These are phyloP conservation scores for Cytospora schulzeri DNA, from an alignment of 2,329 filamentous ascomycete genomes.

Conservation along the genomic window DNA sequence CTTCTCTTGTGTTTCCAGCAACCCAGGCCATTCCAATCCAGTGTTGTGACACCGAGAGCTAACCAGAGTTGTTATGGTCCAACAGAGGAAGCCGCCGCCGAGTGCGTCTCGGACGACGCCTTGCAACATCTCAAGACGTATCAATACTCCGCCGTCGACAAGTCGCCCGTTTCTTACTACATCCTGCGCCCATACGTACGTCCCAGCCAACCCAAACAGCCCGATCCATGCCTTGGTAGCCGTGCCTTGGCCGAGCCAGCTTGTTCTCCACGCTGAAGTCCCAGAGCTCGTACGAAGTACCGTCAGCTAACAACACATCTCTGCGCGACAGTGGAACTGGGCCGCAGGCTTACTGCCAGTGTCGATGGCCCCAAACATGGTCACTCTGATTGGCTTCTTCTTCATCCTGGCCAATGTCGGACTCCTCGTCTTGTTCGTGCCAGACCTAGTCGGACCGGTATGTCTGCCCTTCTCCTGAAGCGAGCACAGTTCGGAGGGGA, in stretches of 20 bases:
- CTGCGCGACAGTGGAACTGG: slow-evolving; percentile 80
- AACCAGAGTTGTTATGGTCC: neutral
- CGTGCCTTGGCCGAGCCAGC: slow-evolving; percentile 20
- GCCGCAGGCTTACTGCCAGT: slow-evolving; percentile 88
- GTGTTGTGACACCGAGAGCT: slow-evolving; percentile 5
- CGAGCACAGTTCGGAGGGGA: slow-evolving; percentile 6
- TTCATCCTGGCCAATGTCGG: slow-evolving; percentile 87
- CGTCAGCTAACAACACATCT: slow-evolving; percentile 26
- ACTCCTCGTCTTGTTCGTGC: slow-evolving; percentile 75
- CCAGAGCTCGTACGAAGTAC: slow-evolving; percentile 10
- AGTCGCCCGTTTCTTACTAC: slow-evolving; percentile 90
- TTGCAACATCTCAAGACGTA: slow-evolving; percentile 90
- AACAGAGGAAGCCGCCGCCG: slow-evolving; percentile 59
- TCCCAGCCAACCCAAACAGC: slow-evolving; percentile 27
- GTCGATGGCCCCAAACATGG: slow-evolving; percentile 98
- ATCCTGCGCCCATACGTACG: slow-evolving; percentile 93
- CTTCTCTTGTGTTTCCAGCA: too few relatives aligned
- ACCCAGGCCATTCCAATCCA: slow-evolving; percentile 15
- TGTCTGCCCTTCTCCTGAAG: slow-evolving; percentile 37
- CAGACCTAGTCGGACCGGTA: slow-evolving; percentile 88
- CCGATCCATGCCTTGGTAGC: slow-evolving; percentile 22
- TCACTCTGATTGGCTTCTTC: slow-evolving; percentile 91
- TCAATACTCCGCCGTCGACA: slow-evolving; percentile 97
- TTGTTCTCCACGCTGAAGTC: slow-evolving; percentile 12
- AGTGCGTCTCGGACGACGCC: slow-evolving; percentile 86